These are phyloP conservation scores for Fraxinus angustifolia DNA, from an alignment of 305 asterid species.

Conservation along the genomic window DNA sequence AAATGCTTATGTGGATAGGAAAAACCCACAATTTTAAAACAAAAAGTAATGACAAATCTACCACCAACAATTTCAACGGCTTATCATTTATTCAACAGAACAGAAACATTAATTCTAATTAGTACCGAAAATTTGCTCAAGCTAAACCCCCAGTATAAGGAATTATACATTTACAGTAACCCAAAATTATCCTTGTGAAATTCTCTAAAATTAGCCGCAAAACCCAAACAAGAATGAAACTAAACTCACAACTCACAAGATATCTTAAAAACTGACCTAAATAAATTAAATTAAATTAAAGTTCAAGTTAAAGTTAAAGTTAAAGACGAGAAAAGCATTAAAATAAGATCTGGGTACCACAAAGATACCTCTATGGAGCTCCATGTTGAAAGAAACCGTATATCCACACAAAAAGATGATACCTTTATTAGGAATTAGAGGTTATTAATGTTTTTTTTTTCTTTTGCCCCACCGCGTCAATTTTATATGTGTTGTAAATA, in stretches of 20 bases:
- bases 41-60: neutral
- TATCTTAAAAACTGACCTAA: slow-evolving; percentile 38
- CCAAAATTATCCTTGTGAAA: slow-evolving; percentile 9
- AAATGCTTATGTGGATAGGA: neutral
- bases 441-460: neutral
- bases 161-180: neutral
- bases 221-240: slow-evolving; percentile 31
- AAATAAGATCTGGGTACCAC: slow-evolving; percentile 44
- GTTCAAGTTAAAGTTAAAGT: neutral
- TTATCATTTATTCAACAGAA: neutral
- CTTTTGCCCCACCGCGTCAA: neutral
- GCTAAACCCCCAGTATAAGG: neutral
- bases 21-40: neutral
- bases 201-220: slow-evolving; percentile 20
- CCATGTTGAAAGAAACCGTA: slow-evolving; percentile 42
- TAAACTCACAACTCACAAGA: slow-evolving; percentile 35
- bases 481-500: neutral
- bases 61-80: neutral
- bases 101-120: slow-evolving; percentile 14
- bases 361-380: slow-evolving; percentile 63
- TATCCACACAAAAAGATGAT: slow-evolving; percentile 23
- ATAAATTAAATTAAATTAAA: neutral
- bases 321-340: neutral
- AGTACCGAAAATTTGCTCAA: slow-evolving; percentile 10
- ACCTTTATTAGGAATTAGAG: neutral